Base-by-base conservation (phyloP, 2,329 filamentous ascomycete species). In the Biscogniauxia mediterranea region DNA sequence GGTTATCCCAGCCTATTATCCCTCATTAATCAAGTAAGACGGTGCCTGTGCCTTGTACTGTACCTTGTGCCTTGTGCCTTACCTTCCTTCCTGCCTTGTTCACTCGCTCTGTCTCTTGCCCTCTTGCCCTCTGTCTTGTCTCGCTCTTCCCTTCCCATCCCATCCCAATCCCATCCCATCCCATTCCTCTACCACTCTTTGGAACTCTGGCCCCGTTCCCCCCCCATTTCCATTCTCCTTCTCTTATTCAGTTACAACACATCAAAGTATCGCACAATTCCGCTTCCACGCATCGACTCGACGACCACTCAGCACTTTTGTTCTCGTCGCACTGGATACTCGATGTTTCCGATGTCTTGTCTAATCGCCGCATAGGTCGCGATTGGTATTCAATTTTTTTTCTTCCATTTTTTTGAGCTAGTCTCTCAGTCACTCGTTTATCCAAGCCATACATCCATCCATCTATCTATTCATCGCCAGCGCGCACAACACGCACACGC, bases 371-470 rank as follows among this genome's bases (percentile, higher is more conserved):
- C 66, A 26, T 69, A 68, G 59, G 64, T 66, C 63, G 66, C 66
- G 61, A 60, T 69, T 70, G 69, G 62, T 59, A 55, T 66, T 67
- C 50, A 66, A 66, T 67, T 66, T 69, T 62, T 68, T 66, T 66
- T 68, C 5, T 63, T 32, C 66, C 66, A 63, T 66, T 68, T 70
- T 64, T 63, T 68, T 71, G 79, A 81, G 79, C 79, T 80, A 80
- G 79, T 77, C 79, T 80, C 78, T 71, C 66, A 70, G 73, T 77
- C 79, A 77, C 76, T 80, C 79, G 76, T 80, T 80, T 74, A 66
- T 80, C 80, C 74, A 66, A 66, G 64, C 64, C 51, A 58, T 61
- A 4, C 58, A 61, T 68, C 56, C 54, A 56, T 65, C 56, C 63
- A 54, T 54, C 52, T 2, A 13, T 13, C 52, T 23, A 6, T 28